Evolutionary conservation across 257 asterid genomes (phyloP), one percentile per base, ranked within the genome.

Genomic region (Lantana camara): DNA sequence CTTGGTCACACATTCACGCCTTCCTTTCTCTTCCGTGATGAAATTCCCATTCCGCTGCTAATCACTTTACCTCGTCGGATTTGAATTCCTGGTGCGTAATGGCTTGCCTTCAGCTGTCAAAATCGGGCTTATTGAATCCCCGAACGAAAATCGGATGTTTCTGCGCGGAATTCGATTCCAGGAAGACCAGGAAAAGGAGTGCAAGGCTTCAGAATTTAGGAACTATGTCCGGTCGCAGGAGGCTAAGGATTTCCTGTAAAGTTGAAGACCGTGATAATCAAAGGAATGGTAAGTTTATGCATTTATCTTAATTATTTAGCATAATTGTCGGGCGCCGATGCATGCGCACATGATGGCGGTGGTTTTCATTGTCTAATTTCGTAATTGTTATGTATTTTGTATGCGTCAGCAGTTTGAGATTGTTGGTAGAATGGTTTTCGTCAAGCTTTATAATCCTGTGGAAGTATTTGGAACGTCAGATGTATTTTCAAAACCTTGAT

Each of bases 21-120:
- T 48, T n/a, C 14, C 53, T 38, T 13, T 9, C 37, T 16, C 13
- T 52, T 41, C 66, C 59, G 40, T 63, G 49, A 22, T 34, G 56
- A 29, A 70, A 40, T 21, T 62, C 56, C 23, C 22, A 27, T 74
- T 46, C 27, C 64, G 20, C 37, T 51, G 40, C 37, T 42, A 34
- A 23, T 27, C 37, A 24, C 70, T 10, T 10, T 4, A 29, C 54
- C 48, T 23, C 57, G 10, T 59, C 52, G 40, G 24, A 58, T 57
- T 58, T 49, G 34, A 9, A 24, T 47, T 49, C 7, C 20, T 7
- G 24, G 54, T 30, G n/a, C 38, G 42, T 35, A 71, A 85, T 88
- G 98, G 86, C 89, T 4, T 79, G 75, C 66, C 66, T 85, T 48
- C 95, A 84, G 81, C 73, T 89, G 55, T 40, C 78, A 63, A 91